Conservation (phyloP, 1,139 yeast species). For the Geotrichum australiense region DNA sequence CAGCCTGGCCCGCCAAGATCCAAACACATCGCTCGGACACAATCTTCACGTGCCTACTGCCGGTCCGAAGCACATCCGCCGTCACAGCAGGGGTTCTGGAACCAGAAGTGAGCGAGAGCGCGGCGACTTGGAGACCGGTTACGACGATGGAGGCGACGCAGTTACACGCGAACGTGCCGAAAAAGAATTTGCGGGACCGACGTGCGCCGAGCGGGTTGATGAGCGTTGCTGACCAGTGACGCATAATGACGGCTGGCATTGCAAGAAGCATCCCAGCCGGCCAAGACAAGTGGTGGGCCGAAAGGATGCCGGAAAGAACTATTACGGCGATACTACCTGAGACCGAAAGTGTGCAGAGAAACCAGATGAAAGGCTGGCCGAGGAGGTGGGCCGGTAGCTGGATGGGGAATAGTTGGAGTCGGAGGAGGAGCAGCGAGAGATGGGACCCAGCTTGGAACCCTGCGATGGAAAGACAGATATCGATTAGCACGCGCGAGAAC, state of each 20-base stretch:
- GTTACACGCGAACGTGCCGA: slow-evolving; percentile 74
- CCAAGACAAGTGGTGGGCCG: slow-evolving; percentile 37
- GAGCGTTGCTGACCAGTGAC: slow-evolving; percentile 49
- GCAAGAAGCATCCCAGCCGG: slow-evolving; percentile 52
- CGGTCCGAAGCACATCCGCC: slow-evolving; percentile 7
- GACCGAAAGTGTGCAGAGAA: slow-evolving; percentile 29
- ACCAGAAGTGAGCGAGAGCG: slow-evolving; percentile 51
- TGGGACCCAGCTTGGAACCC: too few species aligned
- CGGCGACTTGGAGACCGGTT: slow-evolving; percentile 49
- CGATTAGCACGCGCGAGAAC: too few species aligned
- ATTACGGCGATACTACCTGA: slow-evolving; percentile 40
- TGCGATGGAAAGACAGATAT: slow-evolving; percentile 36
- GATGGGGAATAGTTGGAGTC: too few species aligned
- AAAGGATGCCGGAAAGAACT: slow-evolving; percentile 38
- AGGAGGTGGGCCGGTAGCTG: too few species aligned
- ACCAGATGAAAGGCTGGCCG: too few species aligned
- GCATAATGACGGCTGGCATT: slow-evolving; percentile 56
- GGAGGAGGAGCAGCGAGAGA: too few species aligned
- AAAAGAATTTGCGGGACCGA: slow-evolving; percentile 41
- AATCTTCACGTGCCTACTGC: neutral
- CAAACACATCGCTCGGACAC: neutral
- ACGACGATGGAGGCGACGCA: slow-evolving; percentile 50
- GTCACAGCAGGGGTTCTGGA: slow-evolving; percentile 20
- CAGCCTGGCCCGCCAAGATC: slow-evolving; percentile 58
- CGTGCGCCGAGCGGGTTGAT: slow-evolving; percentile 44